Evolutionary conservation across 257 asterid genomes (phyloP).

Genomic region (Rauvolfia tetraphylla): DNA sequence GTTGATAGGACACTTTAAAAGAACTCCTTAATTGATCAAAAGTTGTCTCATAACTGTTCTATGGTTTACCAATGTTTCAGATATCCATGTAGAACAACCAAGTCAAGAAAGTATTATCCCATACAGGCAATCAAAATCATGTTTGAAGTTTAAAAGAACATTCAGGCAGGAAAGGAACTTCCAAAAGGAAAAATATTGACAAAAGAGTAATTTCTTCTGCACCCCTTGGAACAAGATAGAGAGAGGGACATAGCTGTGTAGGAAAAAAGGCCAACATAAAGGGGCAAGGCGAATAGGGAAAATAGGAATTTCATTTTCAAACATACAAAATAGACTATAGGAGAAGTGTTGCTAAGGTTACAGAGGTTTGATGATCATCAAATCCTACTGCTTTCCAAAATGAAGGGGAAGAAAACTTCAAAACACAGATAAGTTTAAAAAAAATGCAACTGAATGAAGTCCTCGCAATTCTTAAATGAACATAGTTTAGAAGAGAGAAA

Average conservation of each 20-base stretch:
- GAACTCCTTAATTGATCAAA: background rate
- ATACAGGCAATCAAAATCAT: background rate
- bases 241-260: background rate
- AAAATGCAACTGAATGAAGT: background rate
- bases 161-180: background rate
- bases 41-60: background rate
- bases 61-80: background rate
- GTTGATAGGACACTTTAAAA: background rate
- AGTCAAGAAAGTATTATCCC: background rate
- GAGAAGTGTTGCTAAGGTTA: background rate
- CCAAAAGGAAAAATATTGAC: background rate
- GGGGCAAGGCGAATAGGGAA: background rate
- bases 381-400: background rate
- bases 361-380: background rate
- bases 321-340: background rate
- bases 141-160: background rate
- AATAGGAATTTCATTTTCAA: background rate
- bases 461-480: background rate
- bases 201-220: background rate
- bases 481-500: background rate
- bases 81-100: background rate
- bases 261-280: no score
- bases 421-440: background rate
- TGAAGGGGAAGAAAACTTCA: background rate
- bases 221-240: background rate